Evolutionary conservation across 2,329 filamentous ascomycete species (phyloP).

Genomic region (Colletotrichum caudatum): DNA sequence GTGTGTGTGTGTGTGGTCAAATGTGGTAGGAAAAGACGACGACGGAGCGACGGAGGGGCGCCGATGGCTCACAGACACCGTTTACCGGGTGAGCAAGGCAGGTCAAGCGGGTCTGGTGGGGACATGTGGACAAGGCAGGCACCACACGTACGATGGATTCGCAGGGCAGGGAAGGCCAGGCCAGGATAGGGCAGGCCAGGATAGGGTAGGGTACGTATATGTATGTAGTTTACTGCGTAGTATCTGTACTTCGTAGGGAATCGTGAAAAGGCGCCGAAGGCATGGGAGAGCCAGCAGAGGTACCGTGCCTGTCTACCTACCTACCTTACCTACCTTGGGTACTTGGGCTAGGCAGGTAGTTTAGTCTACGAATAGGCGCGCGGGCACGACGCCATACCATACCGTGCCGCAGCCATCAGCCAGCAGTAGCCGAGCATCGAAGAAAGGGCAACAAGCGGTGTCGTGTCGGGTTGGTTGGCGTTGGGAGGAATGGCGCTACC

Average conservation of each 20-base stretch:
- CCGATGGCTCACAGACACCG: constrained; percentile 8
- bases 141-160: too few relatives aligned
- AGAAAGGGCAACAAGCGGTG: constrained; percentile 3
- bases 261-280: background rate
- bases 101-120: constrained; percentile 5
- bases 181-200: background rate
- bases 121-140: background rate
- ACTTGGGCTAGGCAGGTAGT: too few relatives aligned
- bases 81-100: constrained; percentile 20
- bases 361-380: background rate
- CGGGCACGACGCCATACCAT: background rate
- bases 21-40: background rate
- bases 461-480: too few relatives aligned
- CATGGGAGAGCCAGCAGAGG: background rate
- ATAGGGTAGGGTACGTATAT: too few relatives aligned
- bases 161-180: too few relatives aligned
- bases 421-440: background rate
- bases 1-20: constrained; percentile 1
- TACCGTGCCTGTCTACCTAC: too few relatives aligned
- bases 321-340: too few relatives aligned
- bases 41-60: background rate
- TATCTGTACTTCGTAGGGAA: too few relatives aligned
- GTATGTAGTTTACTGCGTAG: too few relatives aligned
- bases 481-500: background rate
- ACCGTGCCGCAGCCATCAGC: background rate